Percentiles rank a stretch among this genome's conserved stretches.
Conservation (phyloP, 208 protist genomes). For the Strigomonas culicis region DNA sequence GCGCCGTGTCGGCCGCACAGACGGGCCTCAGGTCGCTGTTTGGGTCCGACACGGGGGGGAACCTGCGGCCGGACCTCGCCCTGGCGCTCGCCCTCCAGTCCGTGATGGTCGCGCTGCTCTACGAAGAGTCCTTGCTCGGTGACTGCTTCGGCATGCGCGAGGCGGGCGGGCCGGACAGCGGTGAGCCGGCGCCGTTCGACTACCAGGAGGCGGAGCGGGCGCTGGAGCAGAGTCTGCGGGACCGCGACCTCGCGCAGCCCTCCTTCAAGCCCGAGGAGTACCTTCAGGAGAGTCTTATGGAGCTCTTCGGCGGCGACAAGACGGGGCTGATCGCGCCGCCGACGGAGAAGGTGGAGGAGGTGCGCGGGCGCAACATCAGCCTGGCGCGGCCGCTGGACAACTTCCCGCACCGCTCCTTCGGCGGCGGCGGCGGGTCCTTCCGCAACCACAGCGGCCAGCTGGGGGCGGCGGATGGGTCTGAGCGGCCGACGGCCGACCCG, state of each 20-base stretch:
- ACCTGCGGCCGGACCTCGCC: constrained; percentile 69
- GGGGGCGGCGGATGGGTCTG: too few species aligned
- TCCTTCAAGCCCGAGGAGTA: constrained; percentile 20
- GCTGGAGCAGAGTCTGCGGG: neutral
- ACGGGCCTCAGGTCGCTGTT: constrained; percentile 28
- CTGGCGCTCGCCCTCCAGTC: constrained; percentile 79
- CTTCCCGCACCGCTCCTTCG: constrained; percentile 19
- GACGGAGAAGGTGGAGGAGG: neutral
- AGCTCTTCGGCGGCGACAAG: constrained; percentile 69
- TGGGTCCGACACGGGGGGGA: constrained; percentile 22
- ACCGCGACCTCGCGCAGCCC: constrained; percentile 3
- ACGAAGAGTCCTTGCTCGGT: constrained; percentile 64
- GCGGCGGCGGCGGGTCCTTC: constrained; percentile 7
- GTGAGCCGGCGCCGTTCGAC: neutral
- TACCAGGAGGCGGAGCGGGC: neutral
- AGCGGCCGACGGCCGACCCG: neutral
- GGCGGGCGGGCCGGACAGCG: constrained; percentile 7
- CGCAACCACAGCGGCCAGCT: constrained; percentile 14
- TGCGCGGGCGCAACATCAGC: neutral
- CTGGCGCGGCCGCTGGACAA: constrained; percentile 6
- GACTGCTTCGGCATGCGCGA: constrained; percentile 66
- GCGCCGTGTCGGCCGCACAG: constrained; percentile 29
- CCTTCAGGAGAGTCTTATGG: constrained; percentile 57
- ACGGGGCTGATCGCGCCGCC: neutral
- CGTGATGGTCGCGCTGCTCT: constrained; percentile 42